Base-by-base conservation (phyloP, 75 land plant species). In the Adiantum capillusveneris region DNA sequence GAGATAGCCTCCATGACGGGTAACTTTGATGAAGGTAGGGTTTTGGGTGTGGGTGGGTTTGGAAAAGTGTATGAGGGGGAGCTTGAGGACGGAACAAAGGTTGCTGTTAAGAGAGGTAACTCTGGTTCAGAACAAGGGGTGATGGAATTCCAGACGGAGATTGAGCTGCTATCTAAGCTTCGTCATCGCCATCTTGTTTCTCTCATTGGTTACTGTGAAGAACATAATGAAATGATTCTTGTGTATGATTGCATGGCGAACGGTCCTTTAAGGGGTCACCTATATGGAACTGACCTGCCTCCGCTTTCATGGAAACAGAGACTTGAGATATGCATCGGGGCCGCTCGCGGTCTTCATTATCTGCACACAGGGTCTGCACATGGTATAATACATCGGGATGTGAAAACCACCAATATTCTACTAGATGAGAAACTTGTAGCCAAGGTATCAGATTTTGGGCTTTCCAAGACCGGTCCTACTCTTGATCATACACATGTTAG, bases 241-340 rank as follows among this genome's bases (percentile, higher is more conserved):
- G 89, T 85, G 17, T 85, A 85, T 41, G 86, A 85, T 51, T 82
- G 75, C 75, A 85, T 85, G 89, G 72, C 81, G 0, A 63, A 75
- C 42, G 90, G 90, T 19, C 81, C 90, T 1, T 61, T 86, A n/a
- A 43, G 86, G 16, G 73, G 79, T n/a, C 90, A 83, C 52, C 73
- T 86, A 11, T 85, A 82, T 77, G 87, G 84, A 52, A 75, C 77
- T 0, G 69, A 71, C 41, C 59, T 68, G 44, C 81, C 81, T 0
- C 80, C 83, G 3, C 70, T 90, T 9, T 56, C 84, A 12, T 90
- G 96, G 96, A 83, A 72, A 64, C 87, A 77, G 62, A 59, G 90
- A 57, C 67, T 86, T 21, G 87, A 86, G 60, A 86, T 90, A 30
- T 86, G 90, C 79, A 86, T 90, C 27, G 90, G 96, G 0, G 87